Conservation (phyloP, 2,329 filamentous ascomycete species). For the Emergomyces pasteurianus region DNA sequence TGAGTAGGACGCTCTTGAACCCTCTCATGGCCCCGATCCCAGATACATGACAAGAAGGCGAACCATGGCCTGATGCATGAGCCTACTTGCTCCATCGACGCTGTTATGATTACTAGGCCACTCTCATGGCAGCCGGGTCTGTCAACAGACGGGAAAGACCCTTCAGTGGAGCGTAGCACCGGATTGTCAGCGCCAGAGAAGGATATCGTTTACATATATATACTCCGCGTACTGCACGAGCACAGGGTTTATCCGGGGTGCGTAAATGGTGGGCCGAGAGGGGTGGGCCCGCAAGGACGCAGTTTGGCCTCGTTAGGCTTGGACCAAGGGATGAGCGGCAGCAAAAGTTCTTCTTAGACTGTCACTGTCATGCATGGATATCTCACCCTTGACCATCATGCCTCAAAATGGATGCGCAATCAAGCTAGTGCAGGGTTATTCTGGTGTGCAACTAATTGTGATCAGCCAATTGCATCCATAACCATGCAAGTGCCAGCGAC, state of each 20-base stretch:
- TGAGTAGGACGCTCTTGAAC: conserved; percentile 14
- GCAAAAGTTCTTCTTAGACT: background rate
- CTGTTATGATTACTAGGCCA: conserved; percentile 23
- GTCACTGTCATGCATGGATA: background rate
- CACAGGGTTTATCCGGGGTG: background rate
- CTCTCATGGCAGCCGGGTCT: conserved; percentile 2
- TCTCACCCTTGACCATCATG: background rate
- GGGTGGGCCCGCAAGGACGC: background rate
- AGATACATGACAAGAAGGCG: conserved; percentile 27
- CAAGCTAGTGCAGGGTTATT: background rate
- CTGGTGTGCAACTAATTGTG: background rate
- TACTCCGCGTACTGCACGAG: background rate
- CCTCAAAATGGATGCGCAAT: background rate
- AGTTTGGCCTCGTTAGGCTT: background rate
- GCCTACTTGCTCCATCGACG: conserved; percentile 27
- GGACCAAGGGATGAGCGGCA: background rate
- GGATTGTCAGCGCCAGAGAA: background rate
- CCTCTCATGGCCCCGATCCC: conserved; percentile 18
- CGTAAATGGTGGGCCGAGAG: background rate
- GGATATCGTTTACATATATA: background rate
- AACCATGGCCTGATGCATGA: conserved; percentile 30
- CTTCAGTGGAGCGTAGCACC: background rate
- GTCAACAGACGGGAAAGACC: background rate
- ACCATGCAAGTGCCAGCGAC: background rate
- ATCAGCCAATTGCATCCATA: background rate